These are phyloP conservation scores for Aurantiochytrium sp. DNA, from an alignment of 108 stramenopile genomes.

Conservation along the genomic window DNA sequence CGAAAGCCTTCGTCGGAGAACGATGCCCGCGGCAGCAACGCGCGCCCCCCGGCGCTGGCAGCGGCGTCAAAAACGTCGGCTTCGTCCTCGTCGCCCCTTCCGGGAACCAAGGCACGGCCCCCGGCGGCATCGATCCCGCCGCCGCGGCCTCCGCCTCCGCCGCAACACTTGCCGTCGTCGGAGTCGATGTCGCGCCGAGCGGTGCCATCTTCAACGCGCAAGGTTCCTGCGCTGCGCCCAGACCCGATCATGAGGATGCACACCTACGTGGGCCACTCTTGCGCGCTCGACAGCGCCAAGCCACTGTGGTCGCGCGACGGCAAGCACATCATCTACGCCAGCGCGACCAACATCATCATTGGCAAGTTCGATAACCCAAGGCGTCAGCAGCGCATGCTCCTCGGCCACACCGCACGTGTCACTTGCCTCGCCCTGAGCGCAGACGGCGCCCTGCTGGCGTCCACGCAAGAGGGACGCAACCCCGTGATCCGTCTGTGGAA, in stretches of 20 bases:
- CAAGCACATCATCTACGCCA: not conserved
- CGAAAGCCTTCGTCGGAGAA: too few relatives aligned
- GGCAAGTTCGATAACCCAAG: not conserved
- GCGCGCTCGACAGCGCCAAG: not conserved
- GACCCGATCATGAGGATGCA: not conserved
- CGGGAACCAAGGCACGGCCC: too few relatives aligned
- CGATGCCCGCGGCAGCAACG: too few relatives aligned
- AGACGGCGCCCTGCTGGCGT: not conserved
- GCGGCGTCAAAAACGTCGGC: too few relatives aligned
- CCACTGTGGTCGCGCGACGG: conserved; percentile 18
- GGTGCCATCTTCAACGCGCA: too few relatives aligned
- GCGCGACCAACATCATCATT: not conserved
- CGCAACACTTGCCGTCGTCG: too few relatives aligned
- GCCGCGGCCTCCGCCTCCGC: too few relatives aligned
- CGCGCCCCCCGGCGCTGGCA: too few relatives aligned
- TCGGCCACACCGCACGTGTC: not conserved
- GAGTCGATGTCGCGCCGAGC: too few relatives aligned
- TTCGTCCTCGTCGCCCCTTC: too few relatives aligned
- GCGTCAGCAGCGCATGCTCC: not conserved
- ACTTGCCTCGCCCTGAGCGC: not conserved
- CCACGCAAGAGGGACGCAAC: not conserved
- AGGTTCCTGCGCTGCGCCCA: not conserved
- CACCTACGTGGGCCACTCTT: not conserved
- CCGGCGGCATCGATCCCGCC: too few relatives aligned
- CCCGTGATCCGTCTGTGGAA: conserved; percentile 16